Evolutionary conservation across 495 filamentous ascomycete genomes (phyloP).

Genomic region (Aspergillus saccharolyticus): DNA sequence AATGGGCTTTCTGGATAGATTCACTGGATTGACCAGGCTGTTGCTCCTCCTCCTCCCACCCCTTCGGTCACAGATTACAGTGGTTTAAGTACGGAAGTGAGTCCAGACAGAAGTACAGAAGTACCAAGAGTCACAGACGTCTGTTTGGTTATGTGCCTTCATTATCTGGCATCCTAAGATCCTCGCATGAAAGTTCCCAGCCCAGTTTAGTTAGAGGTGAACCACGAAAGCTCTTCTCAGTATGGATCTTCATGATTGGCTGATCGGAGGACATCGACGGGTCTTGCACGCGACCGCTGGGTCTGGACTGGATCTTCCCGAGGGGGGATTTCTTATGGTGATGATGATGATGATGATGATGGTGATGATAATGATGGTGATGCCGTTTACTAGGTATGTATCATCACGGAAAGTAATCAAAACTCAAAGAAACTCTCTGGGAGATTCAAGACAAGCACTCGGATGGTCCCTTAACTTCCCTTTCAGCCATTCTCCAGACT

Average conservation of each 20-base stretch:
- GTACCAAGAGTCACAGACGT: no score
- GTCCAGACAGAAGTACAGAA: background rate
- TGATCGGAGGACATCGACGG: background rate
- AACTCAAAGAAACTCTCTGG: no score
- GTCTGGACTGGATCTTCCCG: slow-evolving; percentile 7
- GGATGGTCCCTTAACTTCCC: no score
- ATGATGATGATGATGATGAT: background rate
- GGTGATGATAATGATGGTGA: no score
- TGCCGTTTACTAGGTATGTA: no score
- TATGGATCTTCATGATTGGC: slow-evolving; percentile 3
- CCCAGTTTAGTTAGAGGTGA: slow-evolving; percentile 1
- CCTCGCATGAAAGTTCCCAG: slow-evolving; percentile 7
- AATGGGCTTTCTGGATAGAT: background rate
- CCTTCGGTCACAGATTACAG: no score
- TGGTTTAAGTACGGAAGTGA: background rate
- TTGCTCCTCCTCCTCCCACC: no score
- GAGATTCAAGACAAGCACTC: no score
- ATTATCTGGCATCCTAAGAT: background rate
- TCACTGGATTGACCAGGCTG: background rate
- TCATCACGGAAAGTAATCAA: no score
- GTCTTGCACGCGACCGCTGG: slow-evolving; percentile 10
- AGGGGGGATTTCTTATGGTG: background rate
- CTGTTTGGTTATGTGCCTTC: no score
- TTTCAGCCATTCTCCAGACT: background rate
- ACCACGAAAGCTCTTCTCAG: background rate